Conservation (phyloP, 345 rosid species). For the Acer yangbiense region DNA sequence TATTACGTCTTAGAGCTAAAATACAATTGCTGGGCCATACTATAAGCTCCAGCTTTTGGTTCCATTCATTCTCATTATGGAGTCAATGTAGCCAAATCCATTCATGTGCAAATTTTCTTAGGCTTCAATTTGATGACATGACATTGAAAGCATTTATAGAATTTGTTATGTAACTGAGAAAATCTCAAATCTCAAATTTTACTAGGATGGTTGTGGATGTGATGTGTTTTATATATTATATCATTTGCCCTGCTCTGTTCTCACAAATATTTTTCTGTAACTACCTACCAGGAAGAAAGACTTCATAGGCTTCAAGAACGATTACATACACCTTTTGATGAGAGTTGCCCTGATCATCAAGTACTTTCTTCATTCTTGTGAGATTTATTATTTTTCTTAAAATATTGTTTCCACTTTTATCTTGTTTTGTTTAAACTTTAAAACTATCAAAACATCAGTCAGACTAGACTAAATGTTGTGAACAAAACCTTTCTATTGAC, state of each 20-base stretch:
- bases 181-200: background rate
- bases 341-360: conserved; percentile 84
- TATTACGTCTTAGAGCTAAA: background rate
- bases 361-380: conserved; percentile 39
- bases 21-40: background rate
- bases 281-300: conserved; percentile 63
- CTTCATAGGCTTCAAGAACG: conserved; percentile 83
- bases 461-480: background rate
- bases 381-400: background rate
- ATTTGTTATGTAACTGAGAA: background rate
- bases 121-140: conserved; percentile 5
- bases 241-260: background rate
- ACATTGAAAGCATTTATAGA: conserved; percentile 6
- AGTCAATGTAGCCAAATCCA: conserved; percentile 9
- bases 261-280: conserved; percentile 15
- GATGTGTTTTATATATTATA: background rate
- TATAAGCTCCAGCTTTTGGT: background rate
- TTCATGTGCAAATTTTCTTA: background rate
- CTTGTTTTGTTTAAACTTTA: background rate
- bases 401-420: background rate
- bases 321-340: conserved; percentile 71
- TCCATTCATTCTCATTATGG: background rate
- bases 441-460: background rate
- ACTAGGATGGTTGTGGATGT: background rate
- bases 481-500: background rate